Base-by-base conservation (phyloP, 306 rosid genomes). In the Coriaria nepalensis region DNA sequence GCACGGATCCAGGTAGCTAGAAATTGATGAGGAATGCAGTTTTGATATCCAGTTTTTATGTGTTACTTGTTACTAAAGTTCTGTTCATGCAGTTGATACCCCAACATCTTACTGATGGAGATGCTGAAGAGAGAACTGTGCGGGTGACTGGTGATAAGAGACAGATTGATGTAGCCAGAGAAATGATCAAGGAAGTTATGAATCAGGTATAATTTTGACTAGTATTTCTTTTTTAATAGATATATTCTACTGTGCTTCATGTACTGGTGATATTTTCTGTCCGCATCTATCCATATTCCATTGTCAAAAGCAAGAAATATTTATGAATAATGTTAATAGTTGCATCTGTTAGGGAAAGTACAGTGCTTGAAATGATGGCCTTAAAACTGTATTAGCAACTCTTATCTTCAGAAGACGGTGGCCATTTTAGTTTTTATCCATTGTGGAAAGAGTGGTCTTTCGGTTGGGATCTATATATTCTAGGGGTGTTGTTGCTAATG, bases 1-100 rank as follows among this genome's bases (percentile, higher is more conserved):
- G 98, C 98, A 38, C 94, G 98, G 32, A 85, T 92, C 63, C 98
- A 92, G 98, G 98, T 92, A 79, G 79, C 81, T 67, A 84, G 75
- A 67, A 64, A 63, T 37, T 61, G 74, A 41, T 47, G 11, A 84
- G 75, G 67, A 64, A 63, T 37, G 65, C 73, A 41, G 41, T 10
- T 6, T 11, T 13, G 9, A 11, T 29, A 39, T 41, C 20, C 35
- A 11, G 38, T 7, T 55, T 44, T 47, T 9, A 44, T 29, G 4
- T 35, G 8, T 33, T 44, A 13, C 9, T 37, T 43, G 59, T 76
- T 57, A 13, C n/a, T 56, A 53, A 36, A 6, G 32, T 43, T 56
- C 47, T 7, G 29, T 20, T 33, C 53, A 35, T 60, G 53, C 51
- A 90, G 97, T 69, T 90, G 81, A 90, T 90, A 52, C 97, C 97